phyloP scores from a whole-genome alignment of 2,329 filamentous ascomycete species.

The Cadophora malorum region DNA sequence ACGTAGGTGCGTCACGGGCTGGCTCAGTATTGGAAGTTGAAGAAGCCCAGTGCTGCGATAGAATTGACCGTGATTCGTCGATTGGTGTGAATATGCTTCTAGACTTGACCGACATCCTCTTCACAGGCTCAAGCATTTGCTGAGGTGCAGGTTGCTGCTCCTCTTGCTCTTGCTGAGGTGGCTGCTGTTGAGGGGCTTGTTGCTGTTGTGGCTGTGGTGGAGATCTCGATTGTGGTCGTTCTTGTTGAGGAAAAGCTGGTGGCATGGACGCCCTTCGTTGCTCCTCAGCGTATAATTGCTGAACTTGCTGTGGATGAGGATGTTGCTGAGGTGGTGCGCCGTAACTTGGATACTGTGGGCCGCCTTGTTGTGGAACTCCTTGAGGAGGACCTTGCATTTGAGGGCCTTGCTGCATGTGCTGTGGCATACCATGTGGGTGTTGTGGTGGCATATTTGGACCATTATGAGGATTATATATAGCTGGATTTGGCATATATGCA shows the following conservation, averaged over 20 bases:
- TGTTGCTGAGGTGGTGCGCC: conserved; percentile 43
- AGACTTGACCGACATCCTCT: conserved; percentile 57
- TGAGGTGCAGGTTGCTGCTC: conserved; percentile 56
- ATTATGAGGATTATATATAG: conserved; percentile 78
- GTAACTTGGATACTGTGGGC: conserved; percentile 52
- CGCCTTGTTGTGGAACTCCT: conserved; percentile 48
- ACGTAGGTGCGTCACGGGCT: conserved; percentile 44
- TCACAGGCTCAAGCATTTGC: conserved; percentile 56
- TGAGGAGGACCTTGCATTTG: conserved; percentile 46
- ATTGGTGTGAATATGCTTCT: conserved; percentile 96
- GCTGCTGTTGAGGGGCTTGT: conserved; percentile 58
- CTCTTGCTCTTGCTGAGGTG: conserved; percentile 53
- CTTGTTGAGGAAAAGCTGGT: conserved; percentile 69
- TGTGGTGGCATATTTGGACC: conserved; percentile 39
- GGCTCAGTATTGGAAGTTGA: conserved; percentile 56
- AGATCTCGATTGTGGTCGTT: conserved; percentile 58
- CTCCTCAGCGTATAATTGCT: conserved; percentile 78
- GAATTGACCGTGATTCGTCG: conserved; percentile 86
- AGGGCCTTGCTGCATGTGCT: conserved; percentile 44
- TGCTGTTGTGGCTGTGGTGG: conserved; percentile 66
- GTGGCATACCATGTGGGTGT: conserved; percentile 42
- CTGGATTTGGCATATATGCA: conserved; percentile 83
- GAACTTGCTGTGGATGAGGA: conserved; percentile 53
- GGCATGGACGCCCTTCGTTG: conserved; percentile 76
- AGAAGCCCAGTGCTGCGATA: conserved; percentile 81